phyloP scores from a whole-genome alignment of 2,329 filamentous ascomycete species.

The Phyllosticta paracitricarpa region DNA sequence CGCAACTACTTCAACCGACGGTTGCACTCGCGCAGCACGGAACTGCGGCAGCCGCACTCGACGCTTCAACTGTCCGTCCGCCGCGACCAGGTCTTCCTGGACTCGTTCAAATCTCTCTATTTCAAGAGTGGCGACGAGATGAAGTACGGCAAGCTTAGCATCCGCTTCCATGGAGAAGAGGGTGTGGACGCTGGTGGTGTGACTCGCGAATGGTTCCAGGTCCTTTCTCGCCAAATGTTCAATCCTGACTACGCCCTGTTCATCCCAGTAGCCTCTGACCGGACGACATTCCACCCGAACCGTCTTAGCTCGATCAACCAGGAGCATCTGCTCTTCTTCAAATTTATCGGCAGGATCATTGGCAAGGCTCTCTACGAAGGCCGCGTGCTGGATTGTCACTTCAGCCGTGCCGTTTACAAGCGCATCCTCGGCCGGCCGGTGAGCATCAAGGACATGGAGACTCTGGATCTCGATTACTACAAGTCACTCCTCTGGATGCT shows the following conservation, averaged over 20 bases:
- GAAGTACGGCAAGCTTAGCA: constrained; percentile 97
- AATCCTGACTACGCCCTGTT: constrained; percentile 96
- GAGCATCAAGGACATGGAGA: constrained; percentile 99
- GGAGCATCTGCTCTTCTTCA: constrained; percentile 96
- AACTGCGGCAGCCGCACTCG: constrained; percentile 60
- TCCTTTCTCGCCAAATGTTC: constrained; percentile 95
- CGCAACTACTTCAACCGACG: constrained; percentile 97
- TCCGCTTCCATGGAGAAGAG: constrained; percentile 94
- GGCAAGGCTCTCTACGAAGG: constrained; percentile 97
- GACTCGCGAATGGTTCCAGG: constrained; percentile 98
- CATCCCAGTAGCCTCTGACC: constrained; percentile 90
- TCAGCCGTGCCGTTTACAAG: constrained; percentile 97
- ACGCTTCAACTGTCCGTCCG: constrained; percentile 83
- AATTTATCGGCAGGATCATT: constrained; percentile 97
- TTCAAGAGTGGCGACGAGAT: constrained; percentile 96
- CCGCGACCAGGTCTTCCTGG: constrained; percentile 91
- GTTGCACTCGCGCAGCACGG: constrained; percentile 65
- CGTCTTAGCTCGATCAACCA: constrained; percentile 87
- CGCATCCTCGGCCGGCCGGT: constrained; percentile 90
- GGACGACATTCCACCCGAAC: constrained; percentile 98
- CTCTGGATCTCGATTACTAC: constrained; percentile 96
- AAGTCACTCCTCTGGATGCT: constrained; percentile 98
- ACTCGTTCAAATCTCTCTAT: constrained; percentile 96
- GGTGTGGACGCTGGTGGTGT: constrained; percentile 97
- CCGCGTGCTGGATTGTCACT: constrained; percentile 93